Evolutionary conservation across 306 rosid genomes (phyloP), one percentile per base, ranked within the genome.

Genomic region (Begonia peltatifolia): DNA sequence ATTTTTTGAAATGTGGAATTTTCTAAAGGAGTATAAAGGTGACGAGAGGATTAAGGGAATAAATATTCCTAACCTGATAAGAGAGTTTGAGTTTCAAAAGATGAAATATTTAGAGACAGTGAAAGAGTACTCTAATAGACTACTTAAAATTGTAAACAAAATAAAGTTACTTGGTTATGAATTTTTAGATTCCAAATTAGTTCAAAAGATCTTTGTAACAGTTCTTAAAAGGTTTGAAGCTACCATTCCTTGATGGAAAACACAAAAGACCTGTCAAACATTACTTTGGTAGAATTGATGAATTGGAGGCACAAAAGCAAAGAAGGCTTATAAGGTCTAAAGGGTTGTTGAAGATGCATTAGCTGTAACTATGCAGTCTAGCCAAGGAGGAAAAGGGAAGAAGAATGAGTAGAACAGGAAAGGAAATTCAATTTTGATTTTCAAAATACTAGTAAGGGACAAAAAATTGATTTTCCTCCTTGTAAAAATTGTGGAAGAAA

Each of bases 221-320:
- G 42, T 63, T 14, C 68, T n/a, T 47, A 10, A 47, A 41, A 67
- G 38, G 20, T 61, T 41, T 52, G 55, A 61, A 11, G 52, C 55
- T 13, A 13, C 52, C 0, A 17, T 61, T 3, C 42, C 1, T 1
- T 52, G 2, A 22, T 68, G 14, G 67, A 55, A 36, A 38, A 55
- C 9, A 55, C 54, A 2, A 65, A 52, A 12, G 43, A 65, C 20
- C 4, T 67, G 47, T 17, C 18, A 17, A 17, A 17, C 18, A 17
- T 11, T 2, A 52, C 25, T 3, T 3, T 68, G 17, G 51, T 5
- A 42, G 46, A 68, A 20, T 1, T 66, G 0, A 2, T 55, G 1
- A 43, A 17, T 36, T 65, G 6, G 54, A 58, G 9, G 64, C 59
- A 4, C 54, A 51, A 1, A 41, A 65, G 14, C 70, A 65, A 23